Conservation (phyloP, 2,329 filamentous ascomycete species). For the Penicillium sp. region DNA sequence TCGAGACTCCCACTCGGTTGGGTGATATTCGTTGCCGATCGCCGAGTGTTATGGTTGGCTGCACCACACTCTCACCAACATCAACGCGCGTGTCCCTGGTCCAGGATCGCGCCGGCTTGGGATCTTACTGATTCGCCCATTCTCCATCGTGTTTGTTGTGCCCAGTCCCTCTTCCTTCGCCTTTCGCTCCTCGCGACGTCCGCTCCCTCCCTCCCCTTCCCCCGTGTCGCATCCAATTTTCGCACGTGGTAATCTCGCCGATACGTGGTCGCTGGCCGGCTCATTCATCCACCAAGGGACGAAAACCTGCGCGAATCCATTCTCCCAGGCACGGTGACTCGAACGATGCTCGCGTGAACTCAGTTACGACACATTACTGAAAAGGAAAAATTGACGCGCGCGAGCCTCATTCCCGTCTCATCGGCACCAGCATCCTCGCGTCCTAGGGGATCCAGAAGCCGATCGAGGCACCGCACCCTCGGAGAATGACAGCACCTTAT, state of each 20-base stretch:
- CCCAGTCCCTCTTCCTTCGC: conserved; percentile 13
- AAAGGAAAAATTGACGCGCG: conserved; percentile 21
- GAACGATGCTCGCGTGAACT: conserved; percentile 35
- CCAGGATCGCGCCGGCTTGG: conserved; percentile 15
- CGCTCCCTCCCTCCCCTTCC: not conserved
- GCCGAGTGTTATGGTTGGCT: conserved; percentile 17
- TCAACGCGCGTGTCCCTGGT: conserved; percentile 18
- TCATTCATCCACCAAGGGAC: conserved; percentile 17
- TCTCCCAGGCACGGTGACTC: conserved; percentile 17
- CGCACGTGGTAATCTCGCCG: conserved; percentile 12
- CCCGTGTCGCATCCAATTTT: conserved; percentile 14
- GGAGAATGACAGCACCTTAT: conserved; percentile 21
- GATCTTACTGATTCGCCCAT: conserved; percentile 20
- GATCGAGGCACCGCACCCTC: conserved; percentile 14
- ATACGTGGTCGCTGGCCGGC: conserved; percentile 37
- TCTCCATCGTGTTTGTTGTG: conserved; percentile 20
- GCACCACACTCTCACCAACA: conserved; percentile 13
- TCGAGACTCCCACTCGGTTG: conserved; percentile 1
- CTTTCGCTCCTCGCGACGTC: conserved; percentile 16
- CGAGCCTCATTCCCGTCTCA: conserved; percentile 23
- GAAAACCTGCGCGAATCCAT: conserved; percentile 12
- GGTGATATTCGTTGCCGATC: conserved; percentile 12
- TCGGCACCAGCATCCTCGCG: conserved; percentile 27
- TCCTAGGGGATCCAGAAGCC: conserved; percentile 24
- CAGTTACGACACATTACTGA: not conserved